Percentiles rank a stretch among this genome's conserved stretches.
These are phyloP conservation scores for Picea sitchensis DNA, from an alignment of 75 land plant species.

Conservation along the genomic window DNA sequence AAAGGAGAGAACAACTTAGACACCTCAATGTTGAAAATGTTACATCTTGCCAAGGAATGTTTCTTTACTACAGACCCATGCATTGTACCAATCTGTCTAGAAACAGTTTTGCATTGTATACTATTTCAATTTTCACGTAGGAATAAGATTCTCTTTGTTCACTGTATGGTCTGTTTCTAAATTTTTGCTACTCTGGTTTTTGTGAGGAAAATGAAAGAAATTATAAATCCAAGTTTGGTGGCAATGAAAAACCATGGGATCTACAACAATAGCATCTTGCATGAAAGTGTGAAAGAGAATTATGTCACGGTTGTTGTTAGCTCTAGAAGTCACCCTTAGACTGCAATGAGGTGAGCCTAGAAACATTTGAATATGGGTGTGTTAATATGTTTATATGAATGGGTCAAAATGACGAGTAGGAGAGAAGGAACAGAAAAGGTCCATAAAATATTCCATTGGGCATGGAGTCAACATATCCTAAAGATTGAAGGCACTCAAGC, in stretches of 20 bases:
- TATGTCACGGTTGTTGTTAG: too few relatives aligned
- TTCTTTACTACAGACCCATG: background rate
- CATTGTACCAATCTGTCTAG: background rate
- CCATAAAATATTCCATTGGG: too few relatives aligned
- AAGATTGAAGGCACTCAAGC: too few relatives aligned
- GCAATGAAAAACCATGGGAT: background rate
- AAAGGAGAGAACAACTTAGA: conserved; percentile 22
- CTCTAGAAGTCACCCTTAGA: too few relatives aligned
- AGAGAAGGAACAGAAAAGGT: too few relatives aligned
- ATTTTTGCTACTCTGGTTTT: background rate
- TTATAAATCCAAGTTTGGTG: background rate
- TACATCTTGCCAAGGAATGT: background rate
- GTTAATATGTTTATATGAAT: too few relatives aligned
- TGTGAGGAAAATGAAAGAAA: background rate
- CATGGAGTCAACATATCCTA: too few relatives aligned
- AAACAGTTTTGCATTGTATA: background rate
- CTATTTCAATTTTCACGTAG: background rate
- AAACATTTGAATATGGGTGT: too few relatives aligned
- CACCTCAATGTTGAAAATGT: background rate
- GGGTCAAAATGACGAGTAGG: too few relatives aligned
- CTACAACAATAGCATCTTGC: too few relatives aligned
- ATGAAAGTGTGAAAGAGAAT: too few relatives aligned
- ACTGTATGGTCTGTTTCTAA: background rate
- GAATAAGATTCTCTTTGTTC: background rate
- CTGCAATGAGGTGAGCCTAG: too few relatives aligned